Conservation (phyloP, 2,329 filamentous ascomycete genomes). For the Talaromyces sp. region DNA sequence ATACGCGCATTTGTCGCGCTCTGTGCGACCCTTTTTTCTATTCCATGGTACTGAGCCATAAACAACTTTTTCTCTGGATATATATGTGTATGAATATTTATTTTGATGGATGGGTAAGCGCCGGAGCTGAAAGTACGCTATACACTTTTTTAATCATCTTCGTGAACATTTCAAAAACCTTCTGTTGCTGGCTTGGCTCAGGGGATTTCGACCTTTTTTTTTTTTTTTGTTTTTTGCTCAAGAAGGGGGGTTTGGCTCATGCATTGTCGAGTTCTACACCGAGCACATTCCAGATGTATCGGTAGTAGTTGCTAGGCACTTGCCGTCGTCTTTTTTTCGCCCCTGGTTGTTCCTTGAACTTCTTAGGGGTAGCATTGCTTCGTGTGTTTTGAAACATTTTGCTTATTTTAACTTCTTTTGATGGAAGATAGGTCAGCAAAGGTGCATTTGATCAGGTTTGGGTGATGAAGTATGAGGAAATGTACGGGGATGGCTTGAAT, state of each 20-base stretch:
- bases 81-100: conserved; percentile 9
- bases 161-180: neutral
- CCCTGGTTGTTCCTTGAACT: neutral
- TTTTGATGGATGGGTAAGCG: neutral
- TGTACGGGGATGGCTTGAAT: neutral
- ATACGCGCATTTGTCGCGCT: neutral
- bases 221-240: neutral
- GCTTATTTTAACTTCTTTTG: neutral
- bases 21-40: neutral
- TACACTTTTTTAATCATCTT: neutral
- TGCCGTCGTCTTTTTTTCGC: neutral
- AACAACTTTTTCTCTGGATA: neutral
- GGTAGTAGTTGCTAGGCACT: neutral
- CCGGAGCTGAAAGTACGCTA: neutral
- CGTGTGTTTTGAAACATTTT: neutral
- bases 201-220: neutral
- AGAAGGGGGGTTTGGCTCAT: neutral
- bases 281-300: neutral
- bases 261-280: neutral
- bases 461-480: neutral
- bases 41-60: conserved; percentile 1
- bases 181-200: neutral
- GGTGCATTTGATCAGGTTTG: neutral
- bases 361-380: neutral
- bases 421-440: neutral